Evolutionary conservation across 306 rosid genomes (phyloP).

Genomic region (Lablab purpureus): DNA sequence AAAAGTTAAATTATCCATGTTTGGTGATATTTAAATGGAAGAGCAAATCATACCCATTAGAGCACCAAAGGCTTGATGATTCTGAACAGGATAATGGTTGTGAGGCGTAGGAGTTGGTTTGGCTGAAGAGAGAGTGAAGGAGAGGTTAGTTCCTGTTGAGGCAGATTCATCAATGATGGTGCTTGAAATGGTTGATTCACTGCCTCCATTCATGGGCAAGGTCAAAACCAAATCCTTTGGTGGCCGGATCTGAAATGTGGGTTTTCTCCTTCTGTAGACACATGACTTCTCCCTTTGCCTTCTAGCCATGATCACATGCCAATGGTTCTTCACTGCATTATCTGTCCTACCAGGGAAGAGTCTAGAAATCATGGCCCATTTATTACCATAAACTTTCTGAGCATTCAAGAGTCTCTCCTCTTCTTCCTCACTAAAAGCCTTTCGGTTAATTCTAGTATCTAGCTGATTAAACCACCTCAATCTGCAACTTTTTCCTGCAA

Average conservation of each 20-base stretch:
- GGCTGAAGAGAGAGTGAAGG: conserved; percentile 54
- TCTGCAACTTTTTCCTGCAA: conserved; percentile 87
- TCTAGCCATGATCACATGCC: conserved; percentile 83
- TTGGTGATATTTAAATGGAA: background rate
- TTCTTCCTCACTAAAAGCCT: conserved; percentile 69
- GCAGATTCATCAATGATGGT: conserved; percentile 57
- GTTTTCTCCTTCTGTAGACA: conserved; percentile 58
- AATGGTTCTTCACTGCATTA: conserved; percentile 85
- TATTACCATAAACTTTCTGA: conserved; percentile 76
- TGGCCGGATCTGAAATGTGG: conserved; percentile 31
- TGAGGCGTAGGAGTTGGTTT: conserved; percentile 4
- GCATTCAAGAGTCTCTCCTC: conserved; percentile 67
- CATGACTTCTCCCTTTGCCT: conserved; percentile 59
- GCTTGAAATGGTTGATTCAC: conserved; percentile 62
- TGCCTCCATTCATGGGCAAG: conserved; percentile 41
- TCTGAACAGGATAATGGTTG: conserved; percentile 38
- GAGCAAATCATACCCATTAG: conserved; percentile 42
- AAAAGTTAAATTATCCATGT: background rate
- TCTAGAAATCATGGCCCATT: conserved; percentile 81
- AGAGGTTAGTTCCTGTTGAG: conserved; percentile 67
- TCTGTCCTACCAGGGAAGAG: conserved; percentile 85
- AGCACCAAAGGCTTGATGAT: conserved; percentile 26
- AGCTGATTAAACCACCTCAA: conserved; percentile 90
- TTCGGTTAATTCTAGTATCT: conserved; percentile 72
- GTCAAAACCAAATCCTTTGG: conserved; percentile 28